A percentile compares a stretch with the other conserved stretches of the same genome.
phyloP scores from a whole-genome alignment of 2,329 filamentous ascomycete genomes.

The Pestalotiopsis sp. region DNA sequence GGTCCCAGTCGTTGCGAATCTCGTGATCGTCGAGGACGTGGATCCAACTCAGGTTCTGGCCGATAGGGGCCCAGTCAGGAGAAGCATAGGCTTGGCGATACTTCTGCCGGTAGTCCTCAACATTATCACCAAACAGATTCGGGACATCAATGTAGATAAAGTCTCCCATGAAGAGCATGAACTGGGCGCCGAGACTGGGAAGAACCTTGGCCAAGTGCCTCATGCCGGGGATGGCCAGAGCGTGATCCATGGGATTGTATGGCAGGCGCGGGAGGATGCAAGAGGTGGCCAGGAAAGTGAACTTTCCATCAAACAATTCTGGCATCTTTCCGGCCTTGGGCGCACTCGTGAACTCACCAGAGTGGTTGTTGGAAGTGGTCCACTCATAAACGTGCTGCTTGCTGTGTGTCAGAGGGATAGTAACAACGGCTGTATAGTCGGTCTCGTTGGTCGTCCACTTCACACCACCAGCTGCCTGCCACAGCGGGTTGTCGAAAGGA shows the following conservation, averaged over 20 bases:
- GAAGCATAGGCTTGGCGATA: conserved; percentile 96
- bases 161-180: conserved; percentile 82
- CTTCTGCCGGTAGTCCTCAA: conserved; percentile 82
- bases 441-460: conserved; percentile 71
- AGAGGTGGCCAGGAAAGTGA: conserved; percentile 90
- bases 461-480: conserved; percentile 69
- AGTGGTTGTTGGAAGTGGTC: conserved; percentile 82
- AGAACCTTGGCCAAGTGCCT: conserved; percentile 75
- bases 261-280: conserved; percentile 93
- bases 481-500: conserved; percentile 59
- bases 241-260: conserved; percentile 82
- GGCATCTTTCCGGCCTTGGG: conserved; percentile 69
- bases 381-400: conserved; percentile 82
- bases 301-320: conserved; percentile 64
- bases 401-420: conserved; percentile 63
- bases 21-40: conserved; percentile 97
- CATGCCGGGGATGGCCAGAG: conserved; percentile 81
- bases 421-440: conserved; percentile 78
- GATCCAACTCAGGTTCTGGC: conserved; percentile 88
- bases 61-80: conserved; percentile 81
- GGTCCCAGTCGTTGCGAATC: conserved; percentile 91
- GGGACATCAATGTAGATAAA: conserved; percentile 94
- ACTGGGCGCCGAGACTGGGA: conserved; percentile 71
- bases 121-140: conserved; percentile 70
- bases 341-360: conserved; percentile 78